Percentiles rank a stretch among this genome's conserved stretches.
These are phyloP conservation scores for Lepiota brunneoincarnata DNA, from an alignment of 768 basidiomycete species.

Conservation along the genomic window DNA sequence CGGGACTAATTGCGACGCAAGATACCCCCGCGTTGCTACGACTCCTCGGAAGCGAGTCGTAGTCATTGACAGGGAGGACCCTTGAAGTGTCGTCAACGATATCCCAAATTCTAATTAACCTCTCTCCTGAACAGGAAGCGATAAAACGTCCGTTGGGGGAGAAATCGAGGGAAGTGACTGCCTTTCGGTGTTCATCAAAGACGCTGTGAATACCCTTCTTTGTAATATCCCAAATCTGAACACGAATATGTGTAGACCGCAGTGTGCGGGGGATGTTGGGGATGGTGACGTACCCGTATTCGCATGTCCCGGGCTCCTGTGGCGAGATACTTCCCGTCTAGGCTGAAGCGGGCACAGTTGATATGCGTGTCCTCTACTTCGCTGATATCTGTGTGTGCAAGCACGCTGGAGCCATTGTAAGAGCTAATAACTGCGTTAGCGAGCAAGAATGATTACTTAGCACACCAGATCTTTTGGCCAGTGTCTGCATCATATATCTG, in stretches of 20 bases:
- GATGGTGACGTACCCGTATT: constrained; percentile 59
- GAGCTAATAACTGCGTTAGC: not conserved
- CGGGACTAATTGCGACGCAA: constrained; percentile 70
- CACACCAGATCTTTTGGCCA: constrained; percentile 84
- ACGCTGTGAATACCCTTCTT: constrained; percentile 69
- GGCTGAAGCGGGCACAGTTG: constrained; percentile 89
- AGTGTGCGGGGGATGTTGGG: not conserved
- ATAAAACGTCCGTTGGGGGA: constrained; percentile 78
- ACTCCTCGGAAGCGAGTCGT: constrained; percentile 41
- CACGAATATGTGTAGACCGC: constrained; percentile 39
- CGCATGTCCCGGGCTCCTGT: constrained; percentile 91
- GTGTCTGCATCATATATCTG: constrained; percentile 95
- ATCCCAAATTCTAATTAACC: constrained; percentile 40
- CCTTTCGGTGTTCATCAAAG: constrained; percentile 84
- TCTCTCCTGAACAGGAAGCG: constrained; percentile 82
- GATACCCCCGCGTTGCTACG: constrained; percentile 60
- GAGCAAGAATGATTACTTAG: constrained; percentile 8
- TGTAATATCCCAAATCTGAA: constrained; percentile 90
- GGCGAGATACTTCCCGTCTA: constrained; percentile 85
- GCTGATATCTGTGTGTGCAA: constrained; percentile 69
- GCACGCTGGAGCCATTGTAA: constrained; percentile 44
- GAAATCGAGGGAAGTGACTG: constrained; percentile 90
- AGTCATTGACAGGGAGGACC: constrained; percentile 38
- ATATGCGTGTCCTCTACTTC: constrained; percentile 85
- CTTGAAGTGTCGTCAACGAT: constrained; percentile 28